Evolutionary conservation across 2,329 filamentous ascomycete genomes (phyloP).

Genomic region (Pseudogymnoascus sp.): DNA sequence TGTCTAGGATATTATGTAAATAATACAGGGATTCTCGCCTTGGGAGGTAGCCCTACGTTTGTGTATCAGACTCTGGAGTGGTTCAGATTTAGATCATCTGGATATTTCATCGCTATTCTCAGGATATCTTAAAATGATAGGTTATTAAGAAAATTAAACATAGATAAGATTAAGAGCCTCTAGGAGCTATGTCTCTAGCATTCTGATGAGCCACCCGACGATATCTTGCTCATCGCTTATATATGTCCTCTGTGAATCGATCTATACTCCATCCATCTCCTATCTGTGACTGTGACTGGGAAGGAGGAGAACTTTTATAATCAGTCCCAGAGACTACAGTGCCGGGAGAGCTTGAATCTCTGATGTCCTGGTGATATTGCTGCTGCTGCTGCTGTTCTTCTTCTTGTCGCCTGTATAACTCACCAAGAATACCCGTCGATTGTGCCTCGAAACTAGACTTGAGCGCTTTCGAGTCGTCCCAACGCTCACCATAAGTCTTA

Average conservation of each 20-base stretch:
- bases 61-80: not conserved
- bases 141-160: not conserved
- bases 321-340: not conserved
- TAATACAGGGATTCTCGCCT: not conserved
- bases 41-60: not conserved
- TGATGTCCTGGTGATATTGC: conserved; percentile 4
- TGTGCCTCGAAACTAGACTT: conserved; percentile 42
- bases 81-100: not conserved
- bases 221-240: not conserved
- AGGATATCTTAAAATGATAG: not conserved
- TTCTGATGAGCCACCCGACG: not conserved
- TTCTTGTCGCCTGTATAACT: not conserved
- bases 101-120: not conserved
- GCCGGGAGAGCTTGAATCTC: not conserved
- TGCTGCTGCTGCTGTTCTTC: not conserved
- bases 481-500: conserved; percentile 49
- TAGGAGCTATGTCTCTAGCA: not conserved
- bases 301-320: not conserved
- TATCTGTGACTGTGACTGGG: not conserved
- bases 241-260: not conserved
- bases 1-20: not conserved
- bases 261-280: conserved; percentile 1
- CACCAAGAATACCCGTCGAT: not conserved
- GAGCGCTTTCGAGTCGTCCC: conserved; percentile 49
- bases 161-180: not conserved